Evolutionary conservation across 495 filamentous ascomycete species (phyloP), one percentile per base, ranked within the genome.

Genomic region (Neurospora tetrasperma): DNA sequence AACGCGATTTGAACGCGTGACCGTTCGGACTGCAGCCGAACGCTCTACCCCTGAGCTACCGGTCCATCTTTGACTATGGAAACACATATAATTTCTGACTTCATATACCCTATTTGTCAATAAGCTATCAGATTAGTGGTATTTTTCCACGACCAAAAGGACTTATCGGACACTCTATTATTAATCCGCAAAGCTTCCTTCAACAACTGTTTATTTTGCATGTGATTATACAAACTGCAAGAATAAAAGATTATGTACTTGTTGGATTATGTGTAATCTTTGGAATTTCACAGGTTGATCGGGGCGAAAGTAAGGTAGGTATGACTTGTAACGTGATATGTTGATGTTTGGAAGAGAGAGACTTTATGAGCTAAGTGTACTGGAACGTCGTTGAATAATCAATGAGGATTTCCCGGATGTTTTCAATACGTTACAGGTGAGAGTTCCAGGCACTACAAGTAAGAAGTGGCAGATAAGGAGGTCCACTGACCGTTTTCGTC

Each of bases 41-140:
- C 48, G 48, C 48, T 59, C 48, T 59, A 59, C 48, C 48, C 48
- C 48, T 59, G 48, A 59, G 48, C 48, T 59, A 59, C 48, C 48
- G 10, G 48, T 59, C 48, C 48, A 59, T 59, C 20, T 54, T 54
- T 54, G 9, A n/a, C 20, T 20, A 10, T 54, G n/a, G 23, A 2
- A 5, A 2, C 0, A 0, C 0, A 2, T 48, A 2, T 1, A 11
- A 1, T 12, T 6, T 4, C 23, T 23, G 10, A 4, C n/a, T 3
- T 0, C 14, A 54, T 14, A 0, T 12, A 20, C 10, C 10, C 4
- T 1, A 23, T 5, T 2, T 0, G 5, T 5, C 0, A 7, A 5
- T 23, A 4, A 5, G 5, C 16, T 8, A 18, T 9, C 16, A 9
- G 3, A 4, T 5, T n/a, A 20, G 39, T 10, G 2, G 40, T 42